Percentiles rank a stretch among this genome's conserved stretches.
Conservation (phyloP, 371 early-diverging fungal genomes). For the Mucor saturninus region DNA sequence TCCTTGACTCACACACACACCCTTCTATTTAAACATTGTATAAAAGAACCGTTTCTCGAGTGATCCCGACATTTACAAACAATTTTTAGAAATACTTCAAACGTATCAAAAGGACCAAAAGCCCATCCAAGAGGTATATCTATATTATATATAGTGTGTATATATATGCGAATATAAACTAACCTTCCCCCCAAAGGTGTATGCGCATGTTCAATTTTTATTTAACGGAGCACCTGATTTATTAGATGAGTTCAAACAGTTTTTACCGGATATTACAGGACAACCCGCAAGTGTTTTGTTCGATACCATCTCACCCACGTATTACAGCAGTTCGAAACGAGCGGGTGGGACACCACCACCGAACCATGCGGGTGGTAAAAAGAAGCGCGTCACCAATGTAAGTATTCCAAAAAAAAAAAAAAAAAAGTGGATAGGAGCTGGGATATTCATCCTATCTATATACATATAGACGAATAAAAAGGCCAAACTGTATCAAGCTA, state of each 20-base stretch:
- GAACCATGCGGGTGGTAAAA: conserved; percentile 28
- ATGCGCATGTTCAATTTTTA: conserved; percentile 84
- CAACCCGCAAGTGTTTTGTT: conserved; percentile 31
- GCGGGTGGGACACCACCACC: conserved; percentile 16
- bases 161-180: too few relatives aligned
- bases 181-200: conserved; percentile 75
- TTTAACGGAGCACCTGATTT: conserved; percentile 88
- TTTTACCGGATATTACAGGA: conserved; percentile 80
- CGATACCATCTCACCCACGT: conserved; percentile 19
- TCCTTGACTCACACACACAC: too few relatives aligned
- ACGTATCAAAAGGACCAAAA: conserved; percentile 92
- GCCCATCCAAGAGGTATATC: conserved; percentile 87
- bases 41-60: conserved; percentile 82
- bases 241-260: conserved; percentile 95
- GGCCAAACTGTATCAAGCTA: conserved; percentile 15
- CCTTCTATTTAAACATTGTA: conserved; percentile 95
- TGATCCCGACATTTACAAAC: conserved; percentile 92
- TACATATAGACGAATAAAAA: conserved; percentile 10
- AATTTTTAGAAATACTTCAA: conserved; percentile 93
- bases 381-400: conserved; percentile 26
- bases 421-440: neutral
- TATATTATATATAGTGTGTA: too few relatives aligned
- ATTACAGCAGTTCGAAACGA: conserved; percentile 13
- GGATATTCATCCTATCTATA: neutral
- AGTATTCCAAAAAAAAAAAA: conserved; percentile 2